Conservation (phyloP, 805 yeast genomes). For the Saturnispora halmiae region DNA sequence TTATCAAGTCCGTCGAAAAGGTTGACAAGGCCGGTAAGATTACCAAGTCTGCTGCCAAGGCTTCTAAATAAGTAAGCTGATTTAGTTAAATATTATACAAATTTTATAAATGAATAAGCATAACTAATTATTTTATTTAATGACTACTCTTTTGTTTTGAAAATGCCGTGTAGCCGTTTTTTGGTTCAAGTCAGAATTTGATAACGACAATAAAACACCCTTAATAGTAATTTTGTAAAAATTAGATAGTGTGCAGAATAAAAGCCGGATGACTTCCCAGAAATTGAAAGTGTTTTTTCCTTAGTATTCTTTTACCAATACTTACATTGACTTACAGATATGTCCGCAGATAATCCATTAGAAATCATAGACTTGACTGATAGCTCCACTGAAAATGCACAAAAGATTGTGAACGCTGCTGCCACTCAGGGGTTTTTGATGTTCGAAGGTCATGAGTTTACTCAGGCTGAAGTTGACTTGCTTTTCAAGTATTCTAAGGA, state of each 20-base stretch:
- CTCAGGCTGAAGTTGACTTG: conserved; percentile 32
- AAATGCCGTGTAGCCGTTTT: too few relatives aligned
- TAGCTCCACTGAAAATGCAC: conserved; percentile 28
- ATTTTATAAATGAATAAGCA: conserved; percentile 1
- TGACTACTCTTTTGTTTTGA: too few relatives aligned
- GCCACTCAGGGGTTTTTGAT: conserved; percentile 43
- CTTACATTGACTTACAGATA: background rate
- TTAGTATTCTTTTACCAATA: too few relatives aligned
- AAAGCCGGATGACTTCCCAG: too few relatives aligned
- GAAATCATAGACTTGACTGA: conserved; percentile 36
- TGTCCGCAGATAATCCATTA: conserved; percentile 25
- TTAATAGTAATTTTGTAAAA: too few relatives aligned
- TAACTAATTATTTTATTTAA: conserved; percentile 1
- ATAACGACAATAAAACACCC: too few relatives aligned
- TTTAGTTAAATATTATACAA: background rate
- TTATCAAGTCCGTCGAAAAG: conserved; percentile 91
- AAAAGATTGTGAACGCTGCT: conserved; percentile 36
- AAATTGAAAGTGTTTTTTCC: too few relatives aligned
- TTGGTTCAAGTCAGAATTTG: too few relatives aligned
- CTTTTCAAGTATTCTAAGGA: conserved; percentile 21
- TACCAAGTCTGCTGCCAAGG: conserved; percentile 91
- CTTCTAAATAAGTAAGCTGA: conserved; percentile 45
- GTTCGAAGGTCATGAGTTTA: conserved; percentile 44
- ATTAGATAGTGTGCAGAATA: too few relatives aligned
- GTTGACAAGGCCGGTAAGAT: conserved; percentile 81